Evolutionary conservation across 805 yeast genomes (phyloP).

Genomic region (Suhomyces sp.): DNA sequence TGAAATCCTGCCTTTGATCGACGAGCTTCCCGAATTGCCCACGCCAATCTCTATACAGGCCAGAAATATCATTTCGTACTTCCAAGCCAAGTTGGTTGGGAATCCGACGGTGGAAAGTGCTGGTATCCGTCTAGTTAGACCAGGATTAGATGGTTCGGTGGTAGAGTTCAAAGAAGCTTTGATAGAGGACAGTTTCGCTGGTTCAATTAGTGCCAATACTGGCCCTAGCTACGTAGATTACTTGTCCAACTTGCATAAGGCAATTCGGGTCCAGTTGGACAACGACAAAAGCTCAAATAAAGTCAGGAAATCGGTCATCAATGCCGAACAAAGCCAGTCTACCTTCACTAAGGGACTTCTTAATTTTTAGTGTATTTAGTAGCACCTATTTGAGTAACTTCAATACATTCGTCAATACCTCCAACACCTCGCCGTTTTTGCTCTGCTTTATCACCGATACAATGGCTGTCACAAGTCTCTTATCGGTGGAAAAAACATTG

Average conservation of each 20-base stretch:
- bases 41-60: slow-evolving; percentile 70
- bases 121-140: slow-evolving; percentile 60
- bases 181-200: slow-evolving; percentile 65
- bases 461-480: slow-evolving; percentile 4
- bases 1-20: slow-evolving; percentile 46
- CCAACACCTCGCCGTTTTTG: slow-evolving; percentile 10
- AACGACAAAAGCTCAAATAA: slow-evolving; percentile 38
- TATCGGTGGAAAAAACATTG: slow-evolving; percentile 3
- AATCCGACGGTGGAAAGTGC: slow-evolving; percentile 25
- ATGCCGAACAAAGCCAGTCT: slow-evolving; percentile 25
- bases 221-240: slow-evolving; percentile 62
- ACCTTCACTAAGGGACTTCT: slow-evolving; percentile 40
- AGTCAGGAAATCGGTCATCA: slow-evolving; percentile 25
- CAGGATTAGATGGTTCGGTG: slow-evolving; percentile 61
- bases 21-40: slow-evolving; percentile 66
- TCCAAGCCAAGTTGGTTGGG: slow-evolving; percentile 37
- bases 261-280: slow-evolving; percentile 51
- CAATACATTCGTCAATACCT: slow-evolving; percentile 15
- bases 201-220: slow-evolving; percentile 37
- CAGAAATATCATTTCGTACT: slow-evolving; percentile 56
- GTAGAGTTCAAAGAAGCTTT: slow-evolving; percentile 51
- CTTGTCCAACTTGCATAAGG: slow-evolving; percentile 63
- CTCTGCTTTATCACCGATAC: not conserved
- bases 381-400: slow-evolving; percentile 8
- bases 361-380: slow-evolving; percentile 25